Evolutionary conservation across 805 yeast species (phyloP).

Genomic region (Candida boidinii): DNA sequence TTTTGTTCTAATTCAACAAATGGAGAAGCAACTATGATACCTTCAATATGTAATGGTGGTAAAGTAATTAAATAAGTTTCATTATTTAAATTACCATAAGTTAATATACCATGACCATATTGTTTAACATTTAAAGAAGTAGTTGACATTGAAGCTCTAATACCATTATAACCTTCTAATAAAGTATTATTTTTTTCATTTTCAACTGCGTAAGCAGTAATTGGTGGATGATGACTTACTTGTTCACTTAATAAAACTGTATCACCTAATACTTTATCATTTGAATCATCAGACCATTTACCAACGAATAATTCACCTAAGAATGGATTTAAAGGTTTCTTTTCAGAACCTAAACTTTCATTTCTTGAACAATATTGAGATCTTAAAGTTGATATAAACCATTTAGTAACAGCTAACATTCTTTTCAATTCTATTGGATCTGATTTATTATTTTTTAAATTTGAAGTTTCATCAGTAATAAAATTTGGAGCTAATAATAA

Average conservation of each 20-base stretch:
- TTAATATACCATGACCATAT: conserved; percentile 80
- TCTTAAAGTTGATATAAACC: conserved; percentile 87
- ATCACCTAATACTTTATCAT: conserved; percentile 53
- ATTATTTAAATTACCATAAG: conserved; percentile 46
- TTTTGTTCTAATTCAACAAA: conserved; percentile 90
- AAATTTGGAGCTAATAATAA: conserved; percentile 66
- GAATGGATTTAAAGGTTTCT: conserved; percentile 95
- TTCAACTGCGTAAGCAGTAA: conserved; percentile 81
- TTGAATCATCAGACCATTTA: conserved; percentile 58
- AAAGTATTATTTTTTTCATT: conserved; percentile 62
- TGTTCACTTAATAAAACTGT: conserved; percentile 80
- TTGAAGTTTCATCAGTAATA: conserved; percentile 27
- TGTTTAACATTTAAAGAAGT: conserved; percentile 80
- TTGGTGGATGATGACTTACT: conserved; percentile 96
- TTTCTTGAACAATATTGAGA: conserved; percentile 92
- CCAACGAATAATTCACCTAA: conserved; percentile 93
- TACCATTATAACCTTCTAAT: conserved; percentile 84
- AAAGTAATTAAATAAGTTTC: conserved; percentile 77
- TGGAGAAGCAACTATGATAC: conserved; percentile 83
- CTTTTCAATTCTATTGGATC: conserved; percentile 52
- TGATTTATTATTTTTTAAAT: conserved; percentile 31
- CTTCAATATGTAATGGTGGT: conserved; percentile 94
- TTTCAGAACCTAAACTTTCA: conserved; percentile 90
- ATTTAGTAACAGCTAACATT: conserved; percentile 72
- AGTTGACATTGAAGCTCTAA: conserved; percentile 75